Conservation (phyloP, 805 yeast genomes). For the Candida maris region DNA sequence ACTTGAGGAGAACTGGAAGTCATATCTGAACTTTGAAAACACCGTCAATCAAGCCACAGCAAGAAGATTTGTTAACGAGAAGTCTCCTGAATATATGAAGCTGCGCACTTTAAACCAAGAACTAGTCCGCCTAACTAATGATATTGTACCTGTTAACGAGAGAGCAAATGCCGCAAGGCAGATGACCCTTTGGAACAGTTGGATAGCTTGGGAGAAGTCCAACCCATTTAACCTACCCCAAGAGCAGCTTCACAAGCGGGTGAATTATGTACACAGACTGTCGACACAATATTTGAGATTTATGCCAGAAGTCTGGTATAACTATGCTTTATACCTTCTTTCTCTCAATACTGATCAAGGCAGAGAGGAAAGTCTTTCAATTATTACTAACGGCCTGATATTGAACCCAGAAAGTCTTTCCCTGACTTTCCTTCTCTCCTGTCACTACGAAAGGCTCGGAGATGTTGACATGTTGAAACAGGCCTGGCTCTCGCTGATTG, state of each 20-base stretch:
- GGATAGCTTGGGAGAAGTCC: slow-evolving; percentile 77
- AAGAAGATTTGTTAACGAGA: slow-evolving; percentile 77
- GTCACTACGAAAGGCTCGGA: slow-evolving; percentile 58
- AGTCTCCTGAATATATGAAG: slow-evolving; percentile 80
- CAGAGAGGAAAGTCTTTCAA: slow-evolving; percentile 30
- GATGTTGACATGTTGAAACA: slow-evolving; percentile 48
- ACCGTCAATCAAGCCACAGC: slow-evolving; percentile 72
- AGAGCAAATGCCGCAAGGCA: slow-evolving; percentile 35
- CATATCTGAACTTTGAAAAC: slow-evolving; percentile 82
- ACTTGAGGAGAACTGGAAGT: slow-evolving; percentile 75
- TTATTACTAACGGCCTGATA: slow-evolving; percentile 51
- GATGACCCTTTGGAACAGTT: slow-evolving; percentile 56
- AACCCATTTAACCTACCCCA: slow-evolving; percentile 64
- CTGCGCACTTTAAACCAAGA: slow-evolving; percentile 77
- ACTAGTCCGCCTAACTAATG: slow-evolving; percentile 51
- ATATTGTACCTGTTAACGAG: slow-evolving; percentile 15
- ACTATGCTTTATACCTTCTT: slow-evolving; percentile 35
- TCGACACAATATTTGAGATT: slow-evolving; percentile 59
- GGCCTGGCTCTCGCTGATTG: slow-evolving; percentile 49
- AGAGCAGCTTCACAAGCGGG: slow-evolving; percentile 48
- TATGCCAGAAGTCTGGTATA: slow-evolving; percentile 76
- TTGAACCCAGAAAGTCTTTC: slow-evolving; percentile 71
- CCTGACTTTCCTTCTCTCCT: slow-evolving; percentile 64
- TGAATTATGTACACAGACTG: slow-evolving; percentile 69
- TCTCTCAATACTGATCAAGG: slow-evolving; percentile 12